Evolutionary conservation across 441 rosid genomes (phyloP), one percentile per base, ranked within the genome.

Genomic region (Daphne laureola): DNA sequence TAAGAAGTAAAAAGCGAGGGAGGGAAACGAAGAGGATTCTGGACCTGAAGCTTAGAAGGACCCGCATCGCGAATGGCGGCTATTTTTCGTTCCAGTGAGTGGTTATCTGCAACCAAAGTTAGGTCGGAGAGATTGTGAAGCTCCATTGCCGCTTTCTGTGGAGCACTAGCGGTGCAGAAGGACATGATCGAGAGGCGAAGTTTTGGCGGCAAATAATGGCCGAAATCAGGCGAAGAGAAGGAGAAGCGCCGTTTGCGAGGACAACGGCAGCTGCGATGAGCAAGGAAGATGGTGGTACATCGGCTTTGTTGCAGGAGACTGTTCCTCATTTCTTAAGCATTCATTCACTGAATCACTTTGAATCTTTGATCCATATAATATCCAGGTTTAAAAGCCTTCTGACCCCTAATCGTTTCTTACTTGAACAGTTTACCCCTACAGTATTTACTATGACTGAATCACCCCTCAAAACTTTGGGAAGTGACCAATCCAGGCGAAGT

Each of bases 1-100:
- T 11, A 15, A 16, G 41, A 1, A 12, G 9, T 45, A 46, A 21
- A 31, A 2, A 12, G 16, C 14, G 15, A 3, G 6, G 26, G 23
- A 16, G 12, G 1, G 8, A n/a, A 0, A 3, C 35, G 27, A n/a
- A 14, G 35, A 49, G 23, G 52, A 49, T 17, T 40, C 60, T 50
- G 46, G 61, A 84, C 95, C 97, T 90, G 93, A 35, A 90, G 81
- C 72, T 84, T 86, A 31, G 81, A 61, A 45, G 89, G 84, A 67
- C 91, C 91, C n/a, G 78, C 85, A 43, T 27, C 51, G 51, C 84
- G 77, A 63, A 84, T 81, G 17, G 80, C 73, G 16, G 71, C 44
- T 27, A 78, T 68, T 68, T 81, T 90, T 17, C 67, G 54, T 7
- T 73, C 53, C 44, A 90, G 75, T 43, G 62, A 77, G 11, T 59